These are phyloP conservation scores for Leccinum barrowsii DNA, from an alignment of 768 basidiomycete species.

Conservation along the genomic window DNA sequence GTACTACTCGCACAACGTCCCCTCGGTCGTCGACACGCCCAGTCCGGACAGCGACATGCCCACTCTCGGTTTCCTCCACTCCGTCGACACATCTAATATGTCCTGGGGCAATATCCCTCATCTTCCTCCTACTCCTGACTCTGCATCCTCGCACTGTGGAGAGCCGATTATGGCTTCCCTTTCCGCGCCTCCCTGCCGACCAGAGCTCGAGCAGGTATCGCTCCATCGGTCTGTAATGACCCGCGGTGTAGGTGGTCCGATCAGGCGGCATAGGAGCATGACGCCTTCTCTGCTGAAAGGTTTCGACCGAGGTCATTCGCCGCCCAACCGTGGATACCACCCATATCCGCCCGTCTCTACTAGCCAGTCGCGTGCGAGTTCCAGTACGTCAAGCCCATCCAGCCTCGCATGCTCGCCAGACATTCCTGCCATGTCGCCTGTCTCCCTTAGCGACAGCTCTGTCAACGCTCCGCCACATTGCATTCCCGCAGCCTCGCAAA, in stretches of 20 bases:
- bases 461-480: slow-evolving; percentile 21
- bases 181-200: slow-evolving; percentile 69
- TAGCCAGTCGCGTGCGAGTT: slow-evolving; percentile 28
- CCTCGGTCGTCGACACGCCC: slow-evolving; percentile 15
- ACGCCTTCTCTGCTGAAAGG: slow-evolving; percentile 61
- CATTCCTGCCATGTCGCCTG: slow-evolving; percentile 19
- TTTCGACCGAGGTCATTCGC: slow-evolving; percentile 48
- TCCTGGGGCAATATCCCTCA: slow-evolving; percentile 22
- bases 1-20: slow-evolving; percentile 23
- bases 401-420: slow-evolving; percentile 29
- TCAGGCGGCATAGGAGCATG: slow-evolving; percentile 71
- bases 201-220: slow-evolving; percentile 52
- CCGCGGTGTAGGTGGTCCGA: slow-evolving; percentile 49
- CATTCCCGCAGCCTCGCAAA: slow-evolving; percentile 15
- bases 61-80: slow-evolving; percentile 18
- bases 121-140: slow-evolving; percentile 11
- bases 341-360: slow-evolving; percentile 42
- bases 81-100: slow-evolving; percentile 24
- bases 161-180: slow-evolving; percentile 41
- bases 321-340: slow-evolving; percentile 50
- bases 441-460: slow-evolving; percentile 13
- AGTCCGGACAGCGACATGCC: slow-evolving; percentile 19
- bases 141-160: slow-evolving; percentile 34
- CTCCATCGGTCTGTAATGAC: slow-evolving; percentile 23
- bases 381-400: slow-evolving; percentile 30